Conservation (phyloP, 257 asterid species). For the Rauvolfia tetraphylla region DNA sequence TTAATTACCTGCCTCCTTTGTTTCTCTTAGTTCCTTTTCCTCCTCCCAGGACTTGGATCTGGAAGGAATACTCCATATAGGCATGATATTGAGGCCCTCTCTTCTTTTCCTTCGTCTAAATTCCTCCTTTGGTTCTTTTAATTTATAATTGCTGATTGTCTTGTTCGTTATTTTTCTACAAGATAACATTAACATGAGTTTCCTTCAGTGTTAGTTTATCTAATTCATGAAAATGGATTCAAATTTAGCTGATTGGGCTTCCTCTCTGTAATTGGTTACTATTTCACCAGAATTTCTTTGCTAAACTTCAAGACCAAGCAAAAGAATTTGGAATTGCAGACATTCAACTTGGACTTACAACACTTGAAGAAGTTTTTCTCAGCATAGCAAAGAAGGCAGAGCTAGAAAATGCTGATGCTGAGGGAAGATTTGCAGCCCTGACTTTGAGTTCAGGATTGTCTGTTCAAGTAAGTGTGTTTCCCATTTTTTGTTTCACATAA, state of each 20-base stretch:
- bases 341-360: conserved; percentile 83
- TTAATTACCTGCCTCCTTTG: neutral
- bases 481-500: neutral
- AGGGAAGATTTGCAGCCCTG: conserved; percentile 57
- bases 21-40: neutral
- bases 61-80: neutral
- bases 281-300: conserved; percentile 53
- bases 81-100: neutral
- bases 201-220: neutral
- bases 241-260: neutral
- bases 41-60: neutral
- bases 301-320: conserved; percentile 64
- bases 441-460: conserved; percentile 56
- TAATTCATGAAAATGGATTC: neutral
- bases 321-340: conserved; percentile 65
- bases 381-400: conserved; percentile 78
- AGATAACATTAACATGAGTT: neutral
- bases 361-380: conserved; percentile 84
- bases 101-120: neutral
- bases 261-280: neutral
- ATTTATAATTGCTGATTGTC: neutral
- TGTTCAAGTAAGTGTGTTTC: conserved; percentile 43
- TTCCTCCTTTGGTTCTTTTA: neutral
- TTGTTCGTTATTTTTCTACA: neutral
- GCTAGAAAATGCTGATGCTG: conserved; percentile 70